Base-by-base conservation (phyloP, 73 alveolate species). In the Tetrahymena elliotti region DNA sequence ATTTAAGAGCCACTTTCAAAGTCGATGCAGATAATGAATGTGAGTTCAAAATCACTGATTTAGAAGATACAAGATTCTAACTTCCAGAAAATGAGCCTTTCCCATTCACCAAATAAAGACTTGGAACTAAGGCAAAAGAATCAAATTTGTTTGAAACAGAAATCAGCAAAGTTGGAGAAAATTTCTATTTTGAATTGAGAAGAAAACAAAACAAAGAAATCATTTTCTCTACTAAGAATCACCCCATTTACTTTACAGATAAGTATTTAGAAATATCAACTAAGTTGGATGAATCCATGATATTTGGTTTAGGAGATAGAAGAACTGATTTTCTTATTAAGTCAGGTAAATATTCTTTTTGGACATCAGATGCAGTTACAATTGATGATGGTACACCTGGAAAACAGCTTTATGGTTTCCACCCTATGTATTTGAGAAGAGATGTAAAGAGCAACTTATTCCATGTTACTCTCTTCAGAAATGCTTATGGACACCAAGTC, bases 301-400 rank as follows among this genome's bases (percentile, higher is more conserved):
- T 47, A 11, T 94, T 36, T 34, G 96, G 96, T 38, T 94, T 84
- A 18, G 96, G 96, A 13, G 96, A 94, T 36, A 94, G 96, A 94
- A 47, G 96, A 33, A 68, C 93, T 0, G 35, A 94, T 92, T 92
- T 94, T 33, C 40, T 84, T 35, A 47, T 39, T 31, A 35, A 84
- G 5, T 93, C 95, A 6, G 96, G 96, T 33, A 93, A 94, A 92
- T 94, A 83, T 15, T 47, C 96, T 12, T 47, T 94, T 24, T 94
- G 96, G 96, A 94, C 93, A 35, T 93, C 83, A 52, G 96, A 94
- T 33, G 83, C 52, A 83, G 52, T 88, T 52, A 93, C n/a, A 16
- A 53, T 94, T 33, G 96, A 94, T 39, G 39, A 94, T 88, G 37
- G 93, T 31, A 52, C 37, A 6, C 82, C 82, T 22, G 96, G 96